Percentiles rank a stretch among this genome's conserved stretches.
These are phyloP conservation scores for Obelidium mucronatum DNA, from an alignment of 192 early-diverging fungal species.

Conservation along the genomic window DNA sequence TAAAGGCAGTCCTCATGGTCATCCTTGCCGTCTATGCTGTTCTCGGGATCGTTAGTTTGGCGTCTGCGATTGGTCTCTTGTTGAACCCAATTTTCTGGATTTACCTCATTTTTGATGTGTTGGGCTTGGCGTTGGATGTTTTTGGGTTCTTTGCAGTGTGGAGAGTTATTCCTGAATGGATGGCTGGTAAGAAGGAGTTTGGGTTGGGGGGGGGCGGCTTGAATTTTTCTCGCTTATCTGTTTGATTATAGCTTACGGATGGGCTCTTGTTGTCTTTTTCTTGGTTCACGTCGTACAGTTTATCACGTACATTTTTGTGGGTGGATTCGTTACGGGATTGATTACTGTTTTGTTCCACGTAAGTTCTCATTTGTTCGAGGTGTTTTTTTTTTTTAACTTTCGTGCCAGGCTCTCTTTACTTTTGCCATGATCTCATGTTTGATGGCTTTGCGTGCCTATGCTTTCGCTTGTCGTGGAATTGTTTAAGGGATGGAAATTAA, in stretches of 20 bases:
- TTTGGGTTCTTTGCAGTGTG: slow-evolving; percentile 29
- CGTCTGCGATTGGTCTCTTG: background rate
- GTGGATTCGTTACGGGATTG: background rate
- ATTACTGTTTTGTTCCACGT: background rate
- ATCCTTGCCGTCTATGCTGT: slow-evolving; percentile 16
- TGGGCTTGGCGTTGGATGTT: background rate
- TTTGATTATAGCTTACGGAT: slow-evolving; percentile 16
- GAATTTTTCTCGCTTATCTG: background rate
- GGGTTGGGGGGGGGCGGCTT: no score
- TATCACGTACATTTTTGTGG: slow-evolving; percentile 10
- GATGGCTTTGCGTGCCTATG: slow-evolving; percentile 15
- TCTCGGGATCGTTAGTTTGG: slow-evolving; percentile 2
- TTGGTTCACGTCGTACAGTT: slow-evolving; percentile 1
- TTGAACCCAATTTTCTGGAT: background rate
- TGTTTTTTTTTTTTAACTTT: background rate
- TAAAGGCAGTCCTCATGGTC: slow-evolving; percentile 12
- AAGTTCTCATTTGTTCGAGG: background rate
- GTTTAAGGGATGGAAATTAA: background rate
- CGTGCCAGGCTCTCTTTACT: slow-evolving; percentile 19
- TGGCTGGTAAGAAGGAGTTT: slow-evolving; percentile 5
- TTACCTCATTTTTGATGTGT: background rate
- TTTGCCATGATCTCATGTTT: slow-evolving; percentile 19
- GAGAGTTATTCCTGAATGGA: slow-evolving; percentile 28
- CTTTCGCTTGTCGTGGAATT: slow-evolving; percentile 17
- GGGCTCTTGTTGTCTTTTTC: slow-evolving; percentile 7